Percentiles rank a stretch among this genome's conserved stretches.
phyloP scores from a whole-genome alignment of 129 eudicot species.

The Calendula officinalis region DNA sequence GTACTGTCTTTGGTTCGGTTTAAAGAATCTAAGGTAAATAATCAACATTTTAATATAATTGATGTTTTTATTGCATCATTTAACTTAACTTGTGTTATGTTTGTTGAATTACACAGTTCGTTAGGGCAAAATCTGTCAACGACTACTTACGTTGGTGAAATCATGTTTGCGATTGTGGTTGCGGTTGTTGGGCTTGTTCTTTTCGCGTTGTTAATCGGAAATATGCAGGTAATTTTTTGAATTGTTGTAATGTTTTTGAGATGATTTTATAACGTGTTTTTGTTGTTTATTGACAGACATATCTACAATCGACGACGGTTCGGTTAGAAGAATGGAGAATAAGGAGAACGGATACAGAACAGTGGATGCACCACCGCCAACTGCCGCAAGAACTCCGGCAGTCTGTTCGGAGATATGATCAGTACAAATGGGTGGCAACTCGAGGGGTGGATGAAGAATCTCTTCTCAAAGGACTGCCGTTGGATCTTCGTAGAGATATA shows the following conservation, averaged over 20 bases:
- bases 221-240: conserved; percentile 58
- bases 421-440: conserved; percentile 82
- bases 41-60: neutral
- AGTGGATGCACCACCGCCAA: conserved; percentile 92
- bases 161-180: conserved; percentile 49
- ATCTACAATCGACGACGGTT: conserved; percentile 73
- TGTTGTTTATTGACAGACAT: conserved; percentile 38
- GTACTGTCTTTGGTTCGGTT: conserved; percentile 80
- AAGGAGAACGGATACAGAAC: conserved; percentile 77
- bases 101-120: conserved; percentile 45
- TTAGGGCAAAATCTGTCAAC: conserved; percentile 62
- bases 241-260: neutral
- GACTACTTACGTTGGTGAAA: conserved; percentile 68
- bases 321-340: conserved; percentile 87
- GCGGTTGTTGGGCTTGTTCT: conserved; percentile 63
- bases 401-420: conserved; percentile 69
- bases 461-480: conserved; percentile 64
- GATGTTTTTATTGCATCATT: neutral
- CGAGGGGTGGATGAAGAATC: conserved; percentile 78
- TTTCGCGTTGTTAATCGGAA: conserved; percentile 75
- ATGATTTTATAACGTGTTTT: conserved; percentile 8
- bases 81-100: neutral
- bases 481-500: conserved; percentile 70
- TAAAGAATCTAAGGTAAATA: conserved; percentile 65
- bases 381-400: conserved; percentile 66